A percentile compares a stretch with the other conserved stretches of the same genome.
Evolutionary conservation across 2,329 filamentous ascomycete species (phyloP).

Genomic region (Nemania serpens): DNA sequence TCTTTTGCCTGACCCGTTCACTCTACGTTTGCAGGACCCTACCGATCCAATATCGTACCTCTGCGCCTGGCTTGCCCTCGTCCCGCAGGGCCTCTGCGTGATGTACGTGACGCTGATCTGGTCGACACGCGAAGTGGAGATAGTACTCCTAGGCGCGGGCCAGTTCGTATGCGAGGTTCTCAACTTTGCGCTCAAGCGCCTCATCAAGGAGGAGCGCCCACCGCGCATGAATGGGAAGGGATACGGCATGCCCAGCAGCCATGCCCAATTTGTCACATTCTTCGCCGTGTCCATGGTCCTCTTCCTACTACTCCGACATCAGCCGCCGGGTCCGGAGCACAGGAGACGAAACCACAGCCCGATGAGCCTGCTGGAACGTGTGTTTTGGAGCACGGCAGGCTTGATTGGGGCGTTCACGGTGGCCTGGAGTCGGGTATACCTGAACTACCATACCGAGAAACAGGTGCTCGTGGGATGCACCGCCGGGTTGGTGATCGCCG

Average conservation of each 20-base stretch:
- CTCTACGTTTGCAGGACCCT: slow-evolving; percentile 69
- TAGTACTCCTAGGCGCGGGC: slow-evolving; percentile 86
- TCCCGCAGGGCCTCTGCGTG: slow-evolving; percentile 89
- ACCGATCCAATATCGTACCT: slow-evolving; percentile 81
- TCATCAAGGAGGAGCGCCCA: slow-evolving; percentile 91
- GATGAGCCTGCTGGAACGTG: slow-evolving; percentile 65
- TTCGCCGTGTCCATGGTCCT: slow-evolving; percentile 84
- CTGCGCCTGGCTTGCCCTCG: slow-evolving; percentile 91
- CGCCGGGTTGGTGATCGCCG: slow-evolving; percentile 72
- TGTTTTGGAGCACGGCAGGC: slow-evolving; percentile 58
- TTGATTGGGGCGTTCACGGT: slow-evolving; percentile 68
- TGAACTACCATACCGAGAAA: slow-evolving; percentile 87
- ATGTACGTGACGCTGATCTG: slow-evolving; percentile 89
- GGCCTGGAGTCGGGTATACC: slow-evolving; percentile 82
- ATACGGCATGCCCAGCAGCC: slow-evolving; percentile 95
- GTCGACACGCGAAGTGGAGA: slow-evolving; percentile 88
- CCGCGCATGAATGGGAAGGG: slow-evolving; percentile 85
- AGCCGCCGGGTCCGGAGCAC: slow-evolving; percentile 52
- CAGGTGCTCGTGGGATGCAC: slow-evolving; percentile 83
- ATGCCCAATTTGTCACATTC: slow-evolving; percentile 93
- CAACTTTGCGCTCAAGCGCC: slow-evolving; percentile 86
- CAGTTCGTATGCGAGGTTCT: slow-evolving; percentile 90
- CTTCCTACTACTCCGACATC: slow-evolving; percentile 83
- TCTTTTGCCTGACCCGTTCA: slow-evolving; percentile 12
- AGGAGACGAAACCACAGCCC: slow-evolving; percentile 53